These are phyloP conservation scores for Begonia fuchsioides DNA, from an alignment of 306 rosid genomes.

Conservation along the genomic window DNA sequence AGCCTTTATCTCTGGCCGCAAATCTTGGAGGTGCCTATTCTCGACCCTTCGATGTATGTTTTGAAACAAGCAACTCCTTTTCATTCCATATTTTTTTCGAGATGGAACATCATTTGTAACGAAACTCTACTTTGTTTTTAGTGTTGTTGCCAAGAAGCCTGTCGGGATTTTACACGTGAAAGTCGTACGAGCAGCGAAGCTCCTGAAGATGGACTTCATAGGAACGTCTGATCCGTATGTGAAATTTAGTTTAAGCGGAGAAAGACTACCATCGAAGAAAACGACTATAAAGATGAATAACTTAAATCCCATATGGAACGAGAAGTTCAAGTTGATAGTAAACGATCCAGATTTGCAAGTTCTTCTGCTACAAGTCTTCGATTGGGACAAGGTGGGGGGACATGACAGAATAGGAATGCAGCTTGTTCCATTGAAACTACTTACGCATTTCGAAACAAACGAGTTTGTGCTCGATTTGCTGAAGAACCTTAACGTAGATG, in stretches of 20 bases:
- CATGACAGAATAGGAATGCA: conserved; percentile 86
- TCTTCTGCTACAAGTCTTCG: conserved; percentile 77
- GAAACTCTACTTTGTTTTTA: conserved; percentile 3
- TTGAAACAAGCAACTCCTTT: no score
- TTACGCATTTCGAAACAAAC: conserved; percentile 40
- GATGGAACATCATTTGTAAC: no score
- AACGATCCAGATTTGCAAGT: conserved; percentile 75
- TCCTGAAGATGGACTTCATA: conserved; percentile 70
- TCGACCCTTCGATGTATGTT: conserved; percentile 64
- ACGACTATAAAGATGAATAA: conserved; percentile 63
- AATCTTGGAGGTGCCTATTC: conserved; percentile 51
- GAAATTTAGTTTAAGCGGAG: conserved; percentile 60
- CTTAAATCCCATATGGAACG: conserved; percentile 93
- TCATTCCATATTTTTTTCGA: no score
- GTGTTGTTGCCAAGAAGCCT: conserved; percentile 65
- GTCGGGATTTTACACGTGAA: conserved; percentile 88
- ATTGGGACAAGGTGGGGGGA: conserved; percentile 92
- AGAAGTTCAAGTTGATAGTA: conserved; percentile 78
- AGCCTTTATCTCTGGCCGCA: conserved; percentile 87
- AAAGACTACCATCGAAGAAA: conserved; percentile 58
- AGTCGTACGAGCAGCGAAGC: conserved; percentile 61
- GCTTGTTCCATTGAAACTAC: conserved; percentile 54
- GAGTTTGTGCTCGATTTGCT: conserved; percentile 56
- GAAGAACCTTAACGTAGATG: conserved; percentile 47
- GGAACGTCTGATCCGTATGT: conserved; percentile 95